Evolutionary conservation across 2,329 filamentous ascomycete species (phyloP), one percentile per base, ranked within the genome.

Genomic region (Fusarium sp.): DNA sequence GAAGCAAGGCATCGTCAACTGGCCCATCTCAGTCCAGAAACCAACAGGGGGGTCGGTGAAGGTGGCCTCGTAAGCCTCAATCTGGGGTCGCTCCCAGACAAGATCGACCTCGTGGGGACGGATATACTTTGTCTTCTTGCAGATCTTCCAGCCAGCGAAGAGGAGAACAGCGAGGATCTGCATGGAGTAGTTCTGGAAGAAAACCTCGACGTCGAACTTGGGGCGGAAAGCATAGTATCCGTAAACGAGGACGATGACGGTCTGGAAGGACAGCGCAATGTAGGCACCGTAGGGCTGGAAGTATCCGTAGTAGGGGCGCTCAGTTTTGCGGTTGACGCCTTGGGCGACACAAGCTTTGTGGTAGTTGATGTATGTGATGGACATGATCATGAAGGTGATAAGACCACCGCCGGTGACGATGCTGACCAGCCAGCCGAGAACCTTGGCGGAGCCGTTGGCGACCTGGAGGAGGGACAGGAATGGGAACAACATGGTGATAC

Each of bases 71-170:
- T 88, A 88, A 0, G 80, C 81, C 67, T 89, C 87, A 55, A 89
- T 86, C 23, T 80, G 74, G 19, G 85, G 86, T 40, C 82, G 79
- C 71, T 90, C 82, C 87, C 87, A 86, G 41, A 87, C 78, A 9
- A 90, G 79, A 70, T 90, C 87, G 6, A 83, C 82, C 71, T 90
- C 84, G 7, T 80, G 73, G 0, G 88, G 78, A 4, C 78, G 78
- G 17, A 89, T 79, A 32, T 85, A 78, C 59, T 82, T 82, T 4
- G 88, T 91, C 55, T 78, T 81, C 78, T 88, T 87, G 72, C 87
- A 15, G 4, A 91, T 6, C 78, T 92, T 92, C 87, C 88, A 92
- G 66, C 81, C 80, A 15, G 82, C 49, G 70, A 83, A 90, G 33
- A 87, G 77, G 27, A 88, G 72, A 7, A 83, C 79, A 0, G 83